Evolutionary conservation across 805 yeast species (phyloP), one percentile per base, ranked within the genome.

Genomic region (Wickerhamiella kurtzmanii): DNA sequence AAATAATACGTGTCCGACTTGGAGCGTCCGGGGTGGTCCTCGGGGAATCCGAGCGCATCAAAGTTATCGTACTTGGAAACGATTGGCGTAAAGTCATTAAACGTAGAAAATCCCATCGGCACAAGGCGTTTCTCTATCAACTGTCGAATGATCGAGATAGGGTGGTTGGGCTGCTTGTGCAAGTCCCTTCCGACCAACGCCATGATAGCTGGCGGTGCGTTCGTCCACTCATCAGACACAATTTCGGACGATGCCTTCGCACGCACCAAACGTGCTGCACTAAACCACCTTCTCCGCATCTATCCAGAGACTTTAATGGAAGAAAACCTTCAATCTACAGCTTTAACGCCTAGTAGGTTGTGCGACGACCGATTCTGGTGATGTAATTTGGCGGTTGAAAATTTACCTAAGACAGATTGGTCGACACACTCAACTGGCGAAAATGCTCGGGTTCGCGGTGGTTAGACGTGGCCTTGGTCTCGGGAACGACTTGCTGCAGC

Each of bases 1-100:
- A 92, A 61, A 58, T 92, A 92, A 64, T 92, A 92, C 0, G 98
- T 89, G 61, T 92, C 98, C 2, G 94, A 82, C 57, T 76, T 82
- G 17, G 92, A 77, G 58, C 98, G 72, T 2, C 98, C 96, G 0
- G 95, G 95, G 61, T 92, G 98, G 59, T 88, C 94, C 35, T 63
- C 57, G 1, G 96, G 95, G 63, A 92, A 89, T 0, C 94, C 96
- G 35, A 92, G 71, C 1, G 82, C 83, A 61, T 92, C 98, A 60
- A 92, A 92, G 61, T 92, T 92, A 58, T 89, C 84, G 58, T 69
- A 75, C 1, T 77, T 81, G 2, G 88, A 71, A 1, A 92, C 98
- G 1, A 76, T 82, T 0, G 98, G 96, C 50, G 73, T 70, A 65
- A 87, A 85, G 48, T 83, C 74, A 60, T 81, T 83, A 64, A 80